These are phyloP conservation scores for Cnidoscolus chayamansa DNA, from an alignment of 441 rosid genomes.

Conservation along the genomic window DNA sequence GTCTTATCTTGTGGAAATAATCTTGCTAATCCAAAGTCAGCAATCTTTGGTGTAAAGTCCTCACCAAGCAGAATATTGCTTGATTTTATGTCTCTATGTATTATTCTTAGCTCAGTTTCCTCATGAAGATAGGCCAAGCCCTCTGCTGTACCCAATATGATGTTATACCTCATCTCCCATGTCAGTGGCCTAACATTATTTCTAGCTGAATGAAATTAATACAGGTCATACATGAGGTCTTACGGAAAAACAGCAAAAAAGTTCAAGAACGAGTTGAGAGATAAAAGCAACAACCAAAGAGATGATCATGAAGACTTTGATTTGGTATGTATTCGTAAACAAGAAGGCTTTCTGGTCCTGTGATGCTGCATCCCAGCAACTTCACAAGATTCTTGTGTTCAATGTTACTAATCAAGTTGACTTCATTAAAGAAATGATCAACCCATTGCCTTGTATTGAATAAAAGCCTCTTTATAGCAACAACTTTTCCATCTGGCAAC, in stretches of 20 bases:
- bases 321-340: constrained; percentile 77
- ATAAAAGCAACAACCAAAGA: constrained; percentile 44
- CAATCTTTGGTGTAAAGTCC: constrained; percentile 63
- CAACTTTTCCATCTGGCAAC: constrained; percentile 54
- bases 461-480: constrained; percentile 80
- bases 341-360: constrained; percentile 85
- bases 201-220: constrained; percentile 35
- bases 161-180: constrained; percentile 54
- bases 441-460: constrained; percentile 89
- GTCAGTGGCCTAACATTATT: constrained; percentile 36
- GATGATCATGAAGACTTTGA: constrained; percentile 61
- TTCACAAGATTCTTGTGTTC: constrained; percentile 76
- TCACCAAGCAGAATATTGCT: constrained; percentile 67
- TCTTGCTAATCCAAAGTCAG: constrained; percentile 88
- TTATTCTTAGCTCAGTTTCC: constrained; percentile 63
- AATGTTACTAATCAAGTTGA: constrained; percentile 66
- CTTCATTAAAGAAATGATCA: constrained; percentile 90
- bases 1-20: constrained; percentile 64
- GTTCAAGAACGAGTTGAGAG: constrained; percentile 8
- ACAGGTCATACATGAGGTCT: constrained; percentile 6
- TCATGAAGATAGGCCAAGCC: constrained; percentile 81
- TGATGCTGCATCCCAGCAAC: constrained; percentile 80
- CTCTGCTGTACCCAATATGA: constrained; percentile 70
- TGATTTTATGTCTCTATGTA: constrained; percentile 81
- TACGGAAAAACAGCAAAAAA: not conserved